Conservation (phyloP, 495 filamentous ascomycete genomes). For the Talaromyces stipitatus region DNA sequence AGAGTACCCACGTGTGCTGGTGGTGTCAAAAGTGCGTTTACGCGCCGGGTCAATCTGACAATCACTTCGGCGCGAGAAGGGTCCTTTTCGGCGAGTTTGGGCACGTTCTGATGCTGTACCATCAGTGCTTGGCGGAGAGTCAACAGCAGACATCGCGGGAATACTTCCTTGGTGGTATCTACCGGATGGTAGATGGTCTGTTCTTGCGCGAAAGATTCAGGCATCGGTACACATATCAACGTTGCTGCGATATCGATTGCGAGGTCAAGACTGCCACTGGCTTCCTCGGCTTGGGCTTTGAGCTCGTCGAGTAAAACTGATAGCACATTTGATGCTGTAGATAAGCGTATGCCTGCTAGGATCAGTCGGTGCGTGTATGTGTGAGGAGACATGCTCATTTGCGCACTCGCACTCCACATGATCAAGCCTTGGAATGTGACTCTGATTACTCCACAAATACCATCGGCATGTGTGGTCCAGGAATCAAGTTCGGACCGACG, state of each 20-base stretch:
- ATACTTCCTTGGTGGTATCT: constrained; percentile 30
- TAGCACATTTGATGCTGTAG: constrained; percentile 60
- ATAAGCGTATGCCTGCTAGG: constrained; percentile 54
- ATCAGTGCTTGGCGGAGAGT: constrained; percentile 68
- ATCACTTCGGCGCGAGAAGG: constrained; percentile 56
- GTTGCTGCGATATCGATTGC: constrained; percentile 68
- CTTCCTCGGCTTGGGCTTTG: constrained; percentile 43
- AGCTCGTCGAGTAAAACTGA: constrained; percentile 62
- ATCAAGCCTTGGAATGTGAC: constrained; percentile 60
- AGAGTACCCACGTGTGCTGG: constrained; percentile 34
- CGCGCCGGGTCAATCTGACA: constrained; percentile 68
- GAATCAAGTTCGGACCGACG: constrained; percentile 66
- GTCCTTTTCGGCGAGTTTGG: constrained; percentile 53
- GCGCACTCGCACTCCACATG: constrained; percentile 62
- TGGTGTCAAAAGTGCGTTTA: constrained; percentile 51
- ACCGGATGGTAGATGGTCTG: constrained; percentile 32
- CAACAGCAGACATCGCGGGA: constrained; percentile 34
- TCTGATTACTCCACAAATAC: constrained; percentile 54
- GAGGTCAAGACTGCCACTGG: constrained; percentile 42
- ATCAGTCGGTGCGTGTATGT: constrained; percentile 76
- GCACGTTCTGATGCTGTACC: constrained; percentile 53
- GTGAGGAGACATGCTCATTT: constrained; percentile 58
- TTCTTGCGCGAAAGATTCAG: constrained; percentile 38
- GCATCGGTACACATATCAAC: constrained; percentile 65
- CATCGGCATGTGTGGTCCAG: constrained; percentile 61